phyloP scores from a whole-genome alignment of 2,329 filamentous ascomycete genomes.

The Ophiognomonia clavigignenti-juglandacearum region DNA sequence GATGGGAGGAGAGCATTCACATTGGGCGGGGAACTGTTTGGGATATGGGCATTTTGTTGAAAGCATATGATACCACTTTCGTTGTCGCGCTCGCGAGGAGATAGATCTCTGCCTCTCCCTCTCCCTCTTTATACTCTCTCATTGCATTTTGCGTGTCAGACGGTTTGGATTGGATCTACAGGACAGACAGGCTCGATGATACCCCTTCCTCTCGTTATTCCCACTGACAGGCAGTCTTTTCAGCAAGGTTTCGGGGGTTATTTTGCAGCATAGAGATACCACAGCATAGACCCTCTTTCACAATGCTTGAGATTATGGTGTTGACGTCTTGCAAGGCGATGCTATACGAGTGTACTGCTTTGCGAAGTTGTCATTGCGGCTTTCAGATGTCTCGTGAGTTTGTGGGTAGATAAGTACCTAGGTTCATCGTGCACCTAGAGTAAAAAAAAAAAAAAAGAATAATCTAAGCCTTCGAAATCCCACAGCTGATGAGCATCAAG shows the following conservation, averaged over 20 bases:
- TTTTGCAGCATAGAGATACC: not conserved
- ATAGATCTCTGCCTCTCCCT: not conserved
- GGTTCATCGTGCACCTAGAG: no score
- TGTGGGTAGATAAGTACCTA: no score
- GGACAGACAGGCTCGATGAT: not conserved
- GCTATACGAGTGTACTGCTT: not conserved
- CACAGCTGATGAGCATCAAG: no score
- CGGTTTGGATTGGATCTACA: not conserved
- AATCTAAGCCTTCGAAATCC: no score
- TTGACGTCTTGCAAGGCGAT: not conserved
- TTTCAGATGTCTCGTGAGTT: no score
- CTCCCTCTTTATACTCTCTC: not conserved
- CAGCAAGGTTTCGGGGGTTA: not conserved
- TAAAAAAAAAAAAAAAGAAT: no score
- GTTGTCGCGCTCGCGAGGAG: not conserved
- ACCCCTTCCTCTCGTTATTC: not conserved
- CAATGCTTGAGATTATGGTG: not conserved
- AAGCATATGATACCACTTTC: constrained; percentile 14
- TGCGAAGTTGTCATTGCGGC: no score
- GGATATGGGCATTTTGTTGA: constrained; percentile 11
- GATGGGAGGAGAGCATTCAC: not conserved
- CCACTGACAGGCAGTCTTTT: not conserved
- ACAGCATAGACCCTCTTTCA: not conserved
- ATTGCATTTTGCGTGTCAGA: not conserved
- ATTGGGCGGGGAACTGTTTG: no score